Conservation (phyloP, 306 rosid genomes). For the Erythrophleum fordii region DNA sequence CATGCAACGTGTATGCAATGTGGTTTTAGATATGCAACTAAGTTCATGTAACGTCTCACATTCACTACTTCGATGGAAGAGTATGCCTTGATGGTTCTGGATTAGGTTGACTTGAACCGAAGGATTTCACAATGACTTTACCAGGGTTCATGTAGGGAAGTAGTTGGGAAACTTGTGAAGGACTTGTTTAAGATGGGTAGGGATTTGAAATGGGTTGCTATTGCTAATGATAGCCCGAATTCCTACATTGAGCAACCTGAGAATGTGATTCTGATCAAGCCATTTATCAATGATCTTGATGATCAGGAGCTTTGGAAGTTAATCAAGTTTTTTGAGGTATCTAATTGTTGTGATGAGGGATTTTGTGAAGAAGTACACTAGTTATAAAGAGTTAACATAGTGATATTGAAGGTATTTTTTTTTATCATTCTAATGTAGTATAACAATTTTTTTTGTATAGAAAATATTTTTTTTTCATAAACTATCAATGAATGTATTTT, state of each 20-base stretch:
- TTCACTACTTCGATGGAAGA: constrained; percentile 84
- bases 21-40: no score
- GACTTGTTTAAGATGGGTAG: constrained; percentile 65
- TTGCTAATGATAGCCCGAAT: constrained; percentile 87
- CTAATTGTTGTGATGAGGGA: constrained; percentile 67
- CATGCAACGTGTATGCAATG: no score
- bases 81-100: constrained; percentile 79
- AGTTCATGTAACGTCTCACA: no score
- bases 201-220: constrained; percentile 66
- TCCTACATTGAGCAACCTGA: constrained; percentile 68
- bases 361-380: constrained; percentile 56
- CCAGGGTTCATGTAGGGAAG: constrained; percentile 68
- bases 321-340: constrained; percentile 56
- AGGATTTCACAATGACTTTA: constrained; percentile 71
- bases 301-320: constrained; percentile 70
- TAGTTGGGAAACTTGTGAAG: constrained; percentile 77
- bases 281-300: constrained; percentile 63
- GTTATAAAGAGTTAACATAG: background rate
- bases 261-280: constrained; percentile 67
- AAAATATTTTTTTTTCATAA: background rate
- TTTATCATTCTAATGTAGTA: background rate
- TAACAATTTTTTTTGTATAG: background rate
- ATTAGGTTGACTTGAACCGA: constrained; percentile 61
- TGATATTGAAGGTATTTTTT: background rate
- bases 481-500: no score